Evolutionary conservation across 169 alveolate genomes (phyloP), one percentile per base, ranked within the genome.

Genomic region (Plasmodium coatneyi): DNA sequence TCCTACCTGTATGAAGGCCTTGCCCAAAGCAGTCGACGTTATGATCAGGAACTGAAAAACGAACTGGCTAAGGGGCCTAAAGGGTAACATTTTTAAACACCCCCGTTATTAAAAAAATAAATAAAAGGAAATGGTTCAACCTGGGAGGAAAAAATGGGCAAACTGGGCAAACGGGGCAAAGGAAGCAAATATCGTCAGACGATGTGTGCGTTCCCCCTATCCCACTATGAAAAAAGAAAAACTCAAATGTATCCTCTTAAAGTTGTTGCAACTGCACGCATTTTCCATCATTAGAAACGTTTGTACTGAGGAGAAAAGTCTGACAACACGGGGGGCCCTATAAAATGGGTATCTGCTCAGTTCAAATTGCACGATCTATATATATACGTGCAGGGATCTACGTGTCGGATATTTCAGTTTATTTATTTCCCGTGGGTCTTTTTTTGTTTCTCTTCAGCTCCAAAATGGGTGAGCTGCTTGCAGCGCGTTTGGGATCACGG

Each of bases 11-110:
- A 84, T 84, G 43, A 84, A 72, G 41, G 93, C 93, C 80, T 84
- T 84, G 6, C 93, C 84, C 93, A 84, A 49, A 30, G 93, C 93
- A 49, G 93, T 84, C 7, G 93, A 84, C 28, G 93, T 84, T 72
- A 84, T 74, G 70, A 84, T 72, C 39, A 84, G 60, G 79, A 84
- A 84, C 84, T 84, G 93, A 84, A 84, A 84, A 74, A 84, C 72
- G 43, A 84, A 84, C 46, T 84, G 93, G 66, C 93, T 84, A 49
- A 84, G 43, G 22, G 93, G 93, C 43, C 84, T 72, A 74, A 84
- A 84, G 28, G 93, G 93, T 84, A 84, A 84, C 93, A 84, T 84
- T 84, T 84, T 84, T 84, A 49, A 49, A 14, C 56, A 49, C 56
- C 66, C 49, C 76, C 70, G 80, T 60, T 82, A 10, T 10, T 82